These are phyloP conservation scores for Aspergillus pseudoterreus DNA, from an alignment of 2,329 filamentous ascomycete species.

Conservation along the genomic window DNA sequence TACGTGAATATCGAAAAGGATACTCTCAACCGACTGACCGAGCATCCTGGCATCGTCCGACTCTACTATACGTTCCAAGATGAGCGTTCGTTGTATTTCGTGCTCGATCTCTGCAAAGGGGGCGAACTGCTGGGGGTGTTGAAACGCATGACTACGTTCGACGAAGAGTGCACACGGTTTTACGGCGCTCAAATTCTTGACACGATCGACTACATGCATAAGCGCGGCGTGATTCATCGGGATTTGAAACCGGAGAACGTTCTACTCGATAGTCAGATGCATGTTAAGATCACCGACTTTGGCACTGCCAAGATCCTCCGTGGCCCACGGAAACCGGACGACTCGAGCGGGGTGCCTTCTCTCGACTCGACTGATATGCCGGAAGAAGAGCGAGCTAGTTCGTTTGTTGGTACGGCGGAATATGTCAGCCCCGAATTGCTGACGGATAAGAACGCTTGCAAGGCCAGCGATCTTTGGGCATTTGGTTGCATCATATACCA, in stretches of 20 bases:
- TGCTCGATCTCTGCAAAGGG: conserved; percentile 86
- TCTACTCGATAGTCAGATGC: conserved; percentile 89
- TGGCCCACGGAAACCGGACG: conserved; percentile 44
- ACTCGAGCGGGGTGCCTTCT: conserved; percentile 43
- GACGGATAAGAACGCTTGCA: conserved; percentile 94
- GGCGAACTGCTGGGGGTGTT: conserved; percentile 88
- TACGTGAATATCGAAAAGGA: conserved; percentile 99
- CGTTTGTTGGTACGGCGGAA: conserved; percentile 95
- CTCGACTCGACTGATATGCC: conserved; percentile 52
- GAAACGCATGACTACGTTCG: conserved; percentile 92
- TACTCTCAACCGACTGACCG: conserved; percentile 89
- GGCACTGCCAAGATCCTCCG: conserved; percentile 93
- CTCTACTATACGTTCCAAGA: conserved; percentile 99
- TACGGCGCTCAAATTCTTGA: conserved; percentile 96
- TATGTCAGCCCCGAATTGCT: conserved; percentile 98
- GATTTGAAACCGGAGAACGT: conserved; percentile 98
- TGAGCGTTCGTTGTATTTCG: conserved; percentile 92
- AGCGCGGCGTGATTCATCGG: conserved; percentile 88
- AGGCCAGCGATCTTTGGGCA: conserved; percentile 96
- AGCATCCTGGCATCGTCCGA: conserved; percentile 93
- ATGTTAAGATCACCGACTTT: conserved; percentile 98
- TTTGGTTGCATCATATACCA: conserved; percentile 99
- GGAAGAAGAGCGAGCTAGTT: conserved; percentile 75
- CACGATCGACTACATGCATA: conserved; percentile 97
- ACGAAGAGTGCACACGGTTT: conserved; percentile 89